Evolutionary conservation across 768 basidiomycete species (phyloP), one percentile per base, ranked within the genome.

Genomic region (Udeniomyces megalosporus): DNA sequence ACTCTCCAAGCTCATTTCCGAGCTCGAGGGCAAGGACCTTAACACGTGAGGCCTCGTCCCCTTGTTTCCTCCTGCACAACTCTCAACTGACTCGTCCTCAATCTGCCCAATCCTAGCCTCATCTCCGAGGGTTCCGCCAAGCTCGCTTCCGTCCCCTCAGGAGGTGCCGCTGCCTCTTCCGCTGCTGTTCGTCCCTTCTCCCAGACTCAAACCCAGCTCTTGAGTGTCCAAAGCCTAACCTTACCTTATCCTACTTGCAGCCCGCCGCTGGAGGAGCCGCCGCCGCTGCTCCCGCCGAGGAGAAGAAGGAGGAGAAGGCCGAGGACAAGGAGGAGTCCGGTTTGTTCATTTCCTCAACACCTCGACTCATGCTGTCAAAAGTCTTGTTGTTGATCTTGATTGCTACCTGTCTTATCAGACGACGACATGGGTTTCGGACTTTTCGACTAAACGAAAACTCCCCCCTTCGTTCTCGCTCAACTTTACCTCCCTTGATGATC

Each of bases 141-240:
- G 77, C 88, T 99, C 70, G 82, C 93, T 60, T 97, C 95, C 71
- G 95, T 95, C 72, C 93, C 95, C 64, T 92, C 93, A 66, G 93
- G 92, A 68, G 92, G 91, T 72, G 86, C 70, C 59, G 68, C 63
- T 45, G 70, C 68, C 60, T 67, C 76, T 49, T 78, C 74, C 42
- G 79, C 78, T 60, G 76, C 79, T 28, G 54, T 55, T 11, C n/a
- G 54, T 54, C 15, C 31, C 22, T 53, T 77, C 78, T 46, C 76
- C 78, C 54, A 76, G 77, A 58, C 51, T 31, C 31, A 31, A 53
- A 8, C 78, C 80, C 51, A 4, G 12, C 38, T 17, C 17, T 42
- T 42, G 10, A 42, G 32, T 10, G 52, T 42, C 38, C 8, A 42
- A 8, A 54, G 38, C n/a, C 26, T 12, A 55, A 20, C 54, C 8